Conservation (phyloP, 805 yeast species). For the Debaryomyces castellii region DNA sequence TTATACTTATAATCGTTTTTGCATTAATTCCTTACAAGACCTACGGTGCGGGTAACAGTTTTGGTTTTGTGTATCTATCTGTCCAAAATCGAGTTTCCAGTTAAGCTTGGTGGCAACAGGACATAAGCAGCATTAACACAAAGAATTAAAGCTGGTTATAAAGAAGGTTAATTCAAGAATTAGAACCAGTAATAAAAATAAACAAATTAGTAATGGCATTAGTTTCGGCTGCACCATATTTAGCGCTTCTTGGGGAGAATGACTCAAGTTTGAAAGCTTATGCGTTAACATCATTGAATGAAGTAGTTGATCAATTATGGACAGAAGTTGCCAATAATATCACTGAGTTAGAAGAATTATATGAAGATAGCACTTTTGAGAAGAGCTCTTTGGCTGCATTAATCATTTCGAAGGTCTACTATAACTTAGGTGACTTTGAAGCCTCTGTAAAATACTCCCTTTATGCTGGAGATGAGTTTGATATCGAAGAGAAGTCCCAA, state of each 20-base stretch:
- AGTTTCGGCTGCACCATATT: slow-evolving; percentile 86
- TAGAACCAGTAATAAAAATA: background rate
- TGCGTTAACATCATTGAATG: slow-evolving; percentile 80
- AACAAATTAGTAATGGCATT: slow-evolving; percentile 45
- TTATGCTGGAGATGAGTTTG: slow-evolving; percentile 77
- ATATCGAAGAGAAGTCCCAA: slow-evolving; percentile 74
- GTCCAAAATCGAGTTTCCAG: background rate
- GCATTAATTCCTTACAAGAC: background rate
- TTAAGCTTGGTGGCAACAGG: slow-evolving; percentile 4
- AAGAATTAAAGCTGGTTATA: background rate
- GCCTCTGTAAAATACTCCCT: slow-evolving; percentile 87
- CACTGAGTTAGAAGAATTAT: slow-evolving; percentile 84
- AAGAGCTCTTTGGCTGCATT: slow-evolving; percentile 85
- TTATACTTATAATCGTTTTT: background rate
- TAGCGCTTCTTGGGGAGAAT: slow-evolving; percentile 83
- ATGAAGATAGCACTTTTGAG: slow-evolving; percentile 78
- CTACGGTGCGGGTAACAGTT: slow-evolving; percentile 1
- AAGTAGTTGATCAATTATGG: slow-evolving; percentile 89
- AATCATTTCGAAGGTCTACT: slow-evolving; percentile 84
- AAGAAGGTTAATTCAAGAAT: slow-evolving; percentile 1
- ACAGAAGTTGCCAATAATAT: slow-evolving; percentile 93
- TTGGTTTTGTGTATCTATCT: slow-evolving; percentile 2
- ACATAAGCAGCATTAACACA: background rate
- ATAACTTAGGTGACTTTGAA: slow-evolving; percentile 91
- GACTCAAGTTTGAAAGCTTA: slow-evolving; percentile 76